Evolutionary conservation across 345 rosid genomes (phyloP).

Genomic region (Gossypioides kirkii): DNA sequence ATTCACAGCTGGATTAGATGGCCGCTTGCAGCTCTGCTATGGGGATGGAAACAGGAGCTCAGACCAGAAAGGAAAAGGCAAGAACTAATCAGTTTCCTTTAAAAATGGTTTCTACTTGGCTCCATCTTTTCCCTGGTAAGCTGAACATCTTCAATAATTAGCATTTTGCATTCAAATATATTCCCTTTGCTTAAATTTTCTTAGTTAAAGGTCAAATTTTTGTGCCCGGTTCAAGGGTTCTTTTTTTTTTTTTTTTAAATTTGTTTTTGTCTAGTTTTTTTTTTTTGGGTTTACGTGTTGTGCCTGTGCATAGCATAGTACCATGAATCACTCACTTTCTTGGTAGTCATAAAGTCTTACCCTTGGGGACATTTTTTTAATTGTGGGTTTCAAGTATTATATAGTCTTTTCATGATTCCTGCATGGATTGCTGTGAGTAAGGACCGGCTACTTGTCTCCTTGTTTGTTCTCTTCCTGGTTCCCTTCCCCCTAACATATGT

Average conservation of each 20-base stretch:
- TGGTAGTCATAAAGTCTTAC: constrained; percentile 35
- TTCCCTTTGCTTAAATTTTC: not conserved
- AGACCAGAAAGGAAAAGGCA: constrained; percentile 80
- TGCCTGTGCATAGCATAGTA: constrained; percentile 16
- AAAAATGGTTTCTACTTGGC: not conserved
- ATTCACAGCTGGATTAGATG: constrained; percentile 55
- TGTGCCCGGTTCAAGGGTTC: constrained; percentile 9
- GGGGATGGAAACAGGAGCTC: constrained; percentile 66
- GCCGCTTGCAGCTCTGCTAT: constrained; percentile 68
- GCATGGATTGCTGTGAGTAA: constrained; percentile 40
- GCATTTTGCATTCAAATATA: not conserved
- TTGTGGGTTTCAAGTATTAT: constrained; percentile 17
- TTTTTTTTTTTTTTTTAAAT: not conserved
- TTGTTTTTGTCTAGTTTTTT: constrained; percentile 7
- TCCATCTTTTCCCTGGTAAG: constrained; percentile 40
- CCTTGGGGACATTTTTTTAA: constrained; percentile 25
- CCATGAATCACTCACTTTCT: constrained; percentile 29
- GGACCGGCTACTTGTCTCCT: constrained; percentile 66
- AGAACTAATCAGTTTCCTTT: constrained; percentile 44
- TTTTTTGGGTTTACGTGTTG: constrained; percentile 25
- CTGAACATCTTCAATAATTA: not conserved
- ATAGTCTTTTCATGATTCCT: constrained; percentile 25
- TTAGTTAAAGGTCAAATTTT: not conserved
- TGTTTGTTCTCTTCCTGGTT: constrained; percentile 58
- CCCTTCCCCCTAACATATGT: constrained; percentile 58